Conservation (phyloP, 306 rosid genomes). For the Delonix regia region DNA sequence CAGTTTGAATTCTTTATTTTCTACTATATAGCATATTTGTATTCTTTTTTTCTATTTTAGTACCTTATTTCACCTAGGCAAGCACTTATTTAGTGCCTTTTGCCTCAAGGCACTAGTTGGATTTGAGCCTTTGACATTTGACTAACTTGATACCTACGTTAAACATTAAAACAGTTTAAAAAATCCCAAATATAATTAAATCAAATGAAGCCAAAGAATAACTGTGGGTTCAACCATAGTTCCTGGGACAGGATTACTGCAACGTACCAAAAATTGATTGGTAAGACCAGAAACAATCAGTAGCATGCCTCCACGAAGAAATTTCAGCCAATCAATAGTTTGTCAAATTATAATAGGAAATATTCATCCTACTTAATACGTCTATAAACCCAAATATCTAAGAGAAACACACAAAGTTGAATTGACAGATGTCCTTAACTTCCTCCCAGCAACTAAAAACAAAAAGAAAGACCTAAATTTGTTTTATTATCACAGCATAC, state of each 20-base stretch:
- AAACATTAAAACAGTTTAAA: neutral
- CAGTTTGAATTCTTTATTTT: too few relatives aligned
- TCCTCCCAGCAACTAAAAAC: neutral
- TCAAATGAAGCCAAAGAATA: neutral
- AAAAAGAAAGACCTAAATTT: neutral
- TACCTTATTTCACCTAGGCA: too few relatives aligned
- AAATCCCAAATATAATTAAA: neutral
- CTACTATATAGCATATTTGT: too few relatives aligned
- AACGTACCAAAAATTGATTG: neutral
- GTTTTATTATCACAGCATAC: neutral
- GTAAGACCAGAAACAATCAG: conserved; percentile 1
- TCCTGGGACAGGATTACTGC: too few relatives aligned
- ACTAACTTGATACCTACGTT: neutral
- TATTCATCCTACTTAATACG: conserved; percentile 2
- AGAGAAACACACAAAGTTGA: neutral
- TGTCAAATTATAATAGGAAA: conserved; percentile 1
- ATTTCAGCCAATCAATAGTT: neutral
- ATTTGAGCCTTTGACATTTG: too few relatives aligned
- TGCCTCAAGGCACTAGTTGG: too few relatives aligned
- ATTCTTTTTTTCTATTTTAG: too few relatives aligned
- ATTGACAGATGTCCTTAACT: conserved; percentile 21
- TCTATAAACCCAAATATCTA: conserved; percentile 17
- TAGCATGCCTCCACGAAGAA: neutral
- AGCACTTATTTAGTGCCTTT: too few relatives aligned
- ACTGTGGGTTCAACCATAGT: neutral